These are phyloP conservation scores for Calonectria pteridis DNA, from an alignment of 2,329 filamentous ascomycete genomes.

Conservation along the genomic window DNA sequence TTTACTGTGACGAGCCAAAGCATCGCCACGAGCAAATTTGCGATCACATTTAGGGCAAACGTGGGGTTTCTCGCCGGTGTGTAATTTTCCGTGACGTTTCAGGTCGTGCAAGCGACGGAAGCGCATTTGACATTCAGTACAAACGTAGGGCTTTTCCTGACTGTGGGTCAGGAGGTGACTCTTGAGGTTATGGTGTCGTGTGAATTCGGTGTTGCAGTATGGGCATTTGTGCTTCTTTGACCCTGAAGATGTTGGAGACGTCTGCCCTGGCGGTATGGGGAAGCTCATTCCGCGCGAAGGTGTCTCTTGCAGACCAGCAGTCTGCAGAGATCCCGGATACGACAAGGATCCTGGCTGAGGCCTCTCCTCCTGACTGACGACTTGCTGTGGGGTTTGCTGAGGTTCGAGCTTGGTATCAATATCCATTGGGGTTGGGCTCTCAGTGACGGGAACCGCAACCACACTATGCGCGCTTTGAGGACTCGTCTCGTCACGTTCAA, in stretches of 20 bases:
- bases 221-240: conserved; percentile 96
- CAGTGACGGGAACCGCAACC: conserved; percentile 58
- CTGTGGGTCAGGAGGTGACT: conserved; percentile 97
- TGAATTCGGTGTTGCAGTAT: conserved; percentile 97
- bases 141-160: conserved; percentile 97
- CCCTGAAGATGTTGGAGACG: conserved; percentile 68
- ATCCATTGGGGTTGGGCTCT: conserved; percentile 68
- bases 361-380: conserved; percentile 65
- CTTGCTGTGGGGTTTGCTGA: conserved; percentile 51
- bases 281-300: conserved; percentile 68
- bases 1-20: conserved; percentile 93
- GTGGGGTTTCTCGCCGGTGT: conserved; percentile 95
- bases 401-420: conserved; percentile 59
- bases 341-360: conserved; percentile 64
- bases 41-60: conserved; percentile 95
- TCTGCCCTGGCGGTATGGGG: conserved; percentile 62
- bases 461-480: conserved; percentile 60
- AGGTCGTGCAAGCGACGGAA: conserved; percentile 95
- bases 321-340: conserved; percentile 65
- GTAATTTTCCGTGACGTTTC: conserved; percentile 95
- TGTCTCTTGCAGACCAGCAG: conserved; percentile 58
- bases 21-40: conserved; percentile 95
- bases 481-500: conserved; percentile 56
- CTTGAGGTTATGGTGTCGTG: conserved; percentile 96
- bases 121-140: conserved; percentile 90